Base-by-base conservation (phyloP, 2,329 filamentous ascomycete species). In the Pezizomycotina sp. region DNA sequence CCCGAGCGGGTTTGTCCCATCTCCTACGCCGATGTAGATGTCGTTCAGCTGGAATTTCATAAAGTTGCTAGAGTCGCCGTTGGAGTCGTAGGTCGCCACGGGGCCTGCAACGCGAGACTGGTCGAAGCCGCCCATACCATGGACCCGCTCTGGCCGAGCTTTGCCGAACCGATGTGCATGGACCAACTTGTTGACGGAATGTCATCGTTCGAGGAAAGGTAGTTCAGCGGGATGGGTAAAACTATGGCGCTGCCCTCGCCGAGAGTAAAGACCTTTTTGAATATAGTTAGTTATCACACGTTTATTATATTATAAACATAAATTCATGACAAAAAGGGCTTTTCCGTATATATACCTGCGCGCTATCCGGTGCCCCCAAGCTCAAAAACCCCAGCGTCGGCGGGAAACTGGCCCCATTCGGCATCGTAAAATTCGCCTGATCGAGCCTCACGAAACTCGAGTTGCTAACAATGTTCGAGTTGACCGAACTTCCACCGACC, bases 371-470 rank as follows among this genome's bases (percentile, higher is more conserved):
- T 21, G 28, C 28, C 15, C 28, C 28, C 28, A 31, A 8, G 15
- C 18, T 31, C 15, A 31, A 31, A 21, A 31, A 31, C 15, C 28
- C 28, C n/a, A n/a, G n/a, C n/a, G n/a, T n/a, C n/a, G n/a, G n/a
- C n/a, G n/a, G n/a, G n/a, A n/a, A n/a, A n/a, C n/a, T n/a, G n/a
- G n/a, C n/a, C n/a, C n/a, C n/a, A n/a, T n/a, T n/a, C n/a, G n/a
- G n/a, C n/a, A n/a, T n/a, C n/a, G n/a, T n/a, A n/a, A n/a, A n/a
- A n/a, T n/a, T n/a, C n/a, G n/a, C n/a, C n/a, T n/a, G n/a, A n/a
- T n/a, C n/a, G n/a, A n/a, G n/a, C n/a, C n/a, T n/a, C n/a, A n/a
- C n/a, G n/a, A n/a, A n/a, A n/a, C n/a, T n/a, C n/a, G n/a, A n/a
- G n/a, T n/a, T n/a, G n/a, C n/a, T n/a, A n/a, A n/a, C n/a, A n/a